Evolutionary conservation across 2,329 filamentous ascomycete species (phyloP).

Genomic region (Ceratocystis albifundus): DNA sequence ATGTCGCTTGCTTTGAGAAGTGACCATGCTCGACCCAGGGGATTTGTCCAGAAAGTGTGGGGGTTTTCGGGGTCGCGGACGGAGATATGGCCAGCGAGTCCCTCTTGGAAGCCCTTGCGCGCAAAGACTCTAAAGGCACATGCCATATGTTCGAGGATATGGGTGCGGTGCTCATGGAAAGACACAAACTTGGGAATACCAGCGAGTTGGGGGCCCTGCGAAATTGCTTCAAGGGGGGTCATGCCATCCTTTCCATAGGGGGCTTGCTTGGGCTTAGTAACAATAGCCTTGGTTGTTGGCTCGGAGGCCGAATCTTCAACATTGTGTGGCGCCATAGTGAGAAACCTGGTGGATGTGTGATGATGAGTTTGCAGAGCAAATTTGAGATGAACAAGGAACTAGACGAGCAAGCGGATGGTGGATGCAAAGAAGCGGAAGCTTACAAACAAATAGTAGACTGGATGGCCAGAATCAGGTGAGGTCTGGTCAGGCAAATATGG

Average conservation of each 20-base stretch:
- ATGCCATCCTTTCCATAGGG: conserved; percentile 19
- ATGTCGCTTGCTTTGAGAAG: conserved; percentile 54
- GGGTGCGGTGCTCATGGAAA: conserved; percentile 28
- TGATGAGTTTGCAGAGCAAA: background rate
- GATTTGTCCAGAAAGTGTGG: conserved; percentile 39
- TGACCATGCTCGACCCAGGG: conserved; percentile 54
- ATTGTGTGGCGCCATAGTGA: conserved; percentile 2
- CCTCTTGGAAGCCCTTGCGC: conserved; percentile 37
- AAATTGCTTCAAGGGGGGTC: conserved; percentile 20
- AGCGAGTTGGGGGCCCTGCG: conserved; percentile 16
- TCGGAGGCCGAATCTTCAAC: background rate
- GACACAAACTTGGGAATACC: conserved; percentile 21
- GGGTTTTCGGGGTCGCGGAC: conserved; percentile 31
- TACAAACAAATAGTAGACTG: no score
- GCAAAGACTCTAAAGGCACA: conserved; percentile 40
- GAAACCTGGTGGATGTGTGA: background rate
- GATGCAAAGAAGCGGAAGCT: no score
- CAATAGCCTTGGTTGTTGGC: background rate
- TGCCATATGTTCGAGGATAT: conserved; percentile 35
- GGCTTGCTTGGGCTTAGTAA: background rate
- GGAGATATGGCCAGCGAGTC: conserved; percentile 38
- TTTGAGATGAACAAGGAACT: no score
- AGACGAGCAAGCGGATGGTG: no score
- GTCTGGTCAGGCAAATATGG: no score
- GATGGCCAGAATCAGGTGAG: no score